Conservation (phyloP, 768 basidiomycete genomes). For the Cyathus striatus region DNA sequence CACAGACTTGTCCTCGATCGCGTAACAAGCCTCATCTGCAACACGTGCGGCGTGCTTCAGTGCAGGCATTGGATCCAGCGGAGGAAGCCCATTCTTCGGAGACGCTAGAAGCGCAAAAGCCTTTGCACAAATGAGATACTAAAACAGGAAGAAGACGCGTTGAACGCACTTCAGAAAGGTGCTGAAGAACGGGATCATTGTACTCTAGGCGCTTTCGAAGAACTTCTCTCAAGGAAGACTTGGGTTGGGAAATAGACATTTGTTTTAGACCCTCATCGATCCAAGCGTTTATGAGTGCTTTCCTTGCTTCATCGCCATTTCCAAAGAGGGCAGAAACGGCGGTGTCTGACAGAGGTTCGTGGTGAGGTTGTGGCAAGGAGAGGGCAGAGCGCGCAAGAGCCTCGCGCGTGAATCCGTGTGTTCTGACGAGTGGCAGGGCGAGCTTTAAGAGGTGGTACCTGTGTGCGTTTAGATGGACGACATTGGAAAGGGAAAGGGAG, state of each 20-base stretch:
- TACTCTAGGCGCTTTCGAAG: conserved; percentile 52
- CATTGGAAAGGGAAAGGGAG: too few species aligned
- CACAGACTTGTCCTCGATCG: conserved; percentile 45
- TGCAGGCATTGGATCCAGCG: conserved; percentile 56
- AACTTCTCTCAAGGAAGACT: conserved; percentile 39
- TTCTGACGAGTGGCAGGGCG: conserved; percentile 57
- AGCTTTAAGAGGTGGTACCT: conserved; percentile 48
- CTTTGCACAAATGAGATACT: conserved; percentile 27
- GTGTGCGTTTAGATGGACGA: background rate
- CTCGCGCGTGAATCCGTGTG: conserved; percentile 72
- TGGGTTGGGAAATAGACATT: conserved; percentile 28
- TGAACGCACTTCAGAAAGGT: conserved; percentile 61
- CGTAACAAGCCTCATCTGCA: conserved; percentile 67
- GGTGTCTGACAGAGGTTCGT: conserved; percentile 60
- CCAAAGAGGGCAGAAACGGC: conserved; percentile 76
- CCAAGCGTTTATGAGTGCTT: conserved; percentile 69
- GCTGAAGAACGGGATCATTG: conserved; percentile 61
- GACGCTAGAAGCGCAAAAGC: conserved; percentile 69
- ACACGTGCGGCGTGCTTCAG: conserved; percentile 55
- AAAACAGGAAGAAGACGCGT: background rate
- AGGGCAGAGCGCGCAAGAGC: conserved; percentile 64
- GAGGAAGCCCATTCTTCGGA: conserved; percentile 40
- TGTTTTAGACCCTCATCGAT: conserved; percentile 54
- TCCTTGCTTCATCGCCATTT: conserved; percentile 56
- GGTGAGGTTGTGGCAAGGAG: conserved; percentile 43